Evolutionary conservation across 805 yeast genomes (phyloP).

Genomic region (Geotrichum ghanense): DNA sequence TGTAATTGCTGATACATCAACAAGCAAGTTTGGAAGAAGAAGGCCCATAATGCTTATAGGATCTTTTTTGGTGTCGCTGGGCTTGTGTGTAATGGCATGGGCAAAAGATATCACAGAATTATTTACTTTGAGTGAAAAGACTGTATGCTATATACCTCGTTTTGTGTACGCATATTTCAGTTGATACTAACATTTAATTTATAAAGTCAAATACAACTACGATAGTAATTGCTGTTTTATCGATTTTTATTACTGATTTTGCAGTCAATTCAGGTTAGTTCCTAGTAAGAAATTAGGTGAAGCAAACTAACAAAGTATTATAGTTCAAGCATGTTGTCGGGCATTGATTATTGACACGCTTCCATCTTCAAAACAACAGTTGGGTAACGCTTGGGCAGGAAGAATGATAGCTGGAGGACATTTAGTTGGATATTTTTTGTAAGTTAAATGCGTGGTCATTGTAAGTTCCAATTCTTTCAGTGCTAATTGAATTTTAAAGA

Average conservation of each 20-base stretch:
- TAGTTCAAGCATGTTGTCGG: slow-evolving; percentile 51
- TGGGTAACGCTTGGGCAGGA: slow-evolving; percentile 61
- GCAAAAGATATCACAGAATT: slow-evolving; percentile 31
- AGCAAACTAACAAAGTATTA: too few species aligned
- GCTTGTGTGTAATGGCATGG: slow-evolving; percentile 35
- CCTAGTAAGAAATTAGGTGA: background rate
- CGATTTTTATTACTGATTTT: slow-evolving; percentile 44
- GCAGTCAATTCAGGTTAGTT: slow-evolving; percentile 34
- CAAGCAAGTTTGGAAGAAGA: slow-evolving; percentile 35
- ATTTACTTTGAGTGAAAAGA: slow-evolving; percentile 14
- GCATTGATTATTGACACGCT: slow-evolving; percentile 54
- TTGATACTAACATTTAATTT: background rate
- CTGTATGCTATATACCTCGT: too few species aligned
- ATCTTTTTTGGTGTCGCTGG: slow-evolving; percentile 34
- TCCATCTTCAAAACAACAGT: slow-evolving; percentile 43
- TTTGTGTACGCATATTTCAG: background rate
- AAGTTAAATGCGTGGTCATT: background rate
- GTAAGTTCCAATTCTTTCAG: too few species aligned
- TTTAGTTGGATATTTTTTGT: slow-evolving; percentile 40
- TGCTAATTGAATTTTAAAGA: background rate
- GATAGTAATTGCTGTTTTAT: slow-evolving; percentile 36
- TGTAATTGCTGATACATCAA: slow-evolving; percentile 37
- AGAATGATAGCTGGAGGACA: slow-evolving; percentile 52
- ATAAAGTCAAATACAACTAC: slow-evolving; percentile 18
- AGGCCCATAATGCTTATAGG: slow-evolving; percentile 49